Conservation (phyloP, 257 asterid species). For the Marsdenia floribunda region DNA sequence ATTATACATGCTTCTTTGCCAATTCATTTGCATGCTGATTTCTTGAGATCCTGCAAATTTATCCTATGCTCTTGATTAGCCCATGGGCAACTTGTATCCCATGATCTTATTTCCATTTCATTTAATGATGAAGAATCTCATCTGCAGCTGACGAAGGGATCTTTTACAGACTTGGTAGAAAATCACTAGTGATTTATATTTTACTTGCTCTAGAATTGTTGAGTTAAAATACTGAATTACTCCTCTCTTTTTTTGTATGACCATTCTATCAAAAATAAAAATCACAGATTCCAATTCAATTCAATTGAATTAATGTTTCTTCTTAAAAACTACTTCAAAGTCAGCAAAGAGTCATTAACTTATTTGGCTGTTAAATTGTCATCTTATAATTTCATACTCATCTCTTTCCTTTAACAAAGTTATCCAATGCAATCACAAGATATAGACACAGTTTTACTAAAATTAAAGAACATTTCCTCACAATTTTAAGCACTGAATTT, state of each 20-base stretch:
- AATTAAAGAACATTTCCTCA: background rate
- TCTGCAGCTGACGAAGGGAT: background rate
- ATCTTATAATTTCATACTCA: background rate
- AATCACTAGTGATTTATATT: background rate
- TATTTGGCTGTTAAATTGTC: background rate
- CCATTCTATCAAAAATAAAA: no score
- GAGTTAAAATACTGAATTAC: conserved; percentile 2
- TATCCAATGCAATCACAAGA: background rate
- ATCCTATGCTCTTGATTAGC: background rate
- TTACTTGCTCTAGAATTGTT: background rate
- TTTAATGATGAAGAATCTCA: background rate
- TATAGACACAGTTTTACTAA: background rate
- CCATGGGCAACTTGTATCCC: background rate
- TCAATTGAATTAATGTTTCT: no score
- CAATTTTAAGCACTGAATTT: background rate
- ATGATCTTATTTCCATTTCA: background rate
- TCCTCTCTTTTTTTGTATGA: background rate
- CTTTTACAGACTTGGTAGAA: background rate
- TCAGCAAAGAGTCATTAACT: background rate
- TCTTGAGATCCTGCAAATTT: background rate
- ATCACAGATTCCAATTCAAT: no score
- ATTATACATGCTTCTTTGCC: background rate
- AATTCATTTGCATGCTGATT: background rate
- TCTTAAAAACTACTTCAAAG: no score
- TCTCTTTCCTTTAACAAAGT: background rate